phyloP scores from a whole-genome alignment of 495 filamentous ascomycete species.

The Annulohypoxylon nitens region DNA sequence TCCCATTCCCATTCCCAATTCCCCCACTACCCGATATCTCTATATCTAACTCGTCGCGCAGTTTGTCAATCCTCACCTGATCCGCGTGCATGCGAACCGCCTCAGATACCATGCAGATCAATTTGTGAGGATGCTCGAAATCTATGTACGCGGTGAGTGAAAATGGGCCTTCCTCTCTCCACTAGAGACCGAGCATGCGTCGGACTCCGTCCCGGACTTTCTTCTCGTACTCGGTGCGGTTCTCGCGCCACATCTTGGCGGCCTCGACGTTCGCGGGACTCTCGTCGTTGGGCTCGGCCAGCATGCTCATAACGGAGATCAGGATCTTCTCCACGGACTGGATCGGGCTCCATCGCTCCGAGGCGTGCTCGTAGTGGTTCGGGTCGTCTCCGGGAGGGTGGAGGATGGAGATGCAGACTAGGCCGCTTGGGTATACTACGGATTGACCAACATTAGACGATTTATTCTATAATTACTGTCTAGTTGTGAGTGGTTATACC shows the following conservation, averaged over 20 bases:
- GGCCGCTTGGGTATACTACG: constrained; percentile 88
- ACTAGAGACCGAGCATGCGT: constrained; percentile 66
- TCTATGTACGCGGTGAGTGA: neutral
- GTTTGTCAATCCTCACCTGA: neutral
- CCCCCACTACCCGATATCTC: neutral
- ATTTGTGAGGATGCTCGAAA: neutral
- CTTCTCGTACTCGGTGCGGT: constrained; percentile 84
- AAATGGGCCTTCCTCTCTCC: neutral
- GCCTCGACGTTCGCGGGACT: constrained; percentile 98
- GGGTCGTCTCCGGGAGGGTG: constrained; percentile 99
- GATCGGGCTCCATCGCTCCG: constrained; percentile 95
- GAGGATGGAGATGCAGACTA: constrained; percentile 97
- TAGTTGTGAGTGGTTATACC: constrained; percentile 56
- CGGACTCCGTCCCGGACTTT: constrained; percentile 82
- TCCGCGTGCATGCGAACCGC: neutral
- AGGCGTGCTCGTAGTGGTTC: constrained; percentile 97
- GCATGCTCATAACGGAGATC: constrained; percentile 98
- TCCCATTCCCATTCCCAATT: neutral
- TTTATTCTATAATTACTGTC: neutral
- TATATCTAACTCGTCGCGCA: neutral
- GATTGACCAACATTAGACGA: constrained; percentile 16
- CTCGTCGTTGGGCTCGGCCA: constrained; percentile 98
- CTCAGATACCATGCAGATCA: neutral
- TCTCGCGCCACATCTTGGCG: constrained; percentile 97
- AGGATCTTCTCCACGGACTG: constrained; percentile 99